These are phyloP conservation scores for Pleurostoma richardsiae DNA, from an alignment of 2,329 filamentous ascomycete species.

Conservation along the genomic window DNA sequence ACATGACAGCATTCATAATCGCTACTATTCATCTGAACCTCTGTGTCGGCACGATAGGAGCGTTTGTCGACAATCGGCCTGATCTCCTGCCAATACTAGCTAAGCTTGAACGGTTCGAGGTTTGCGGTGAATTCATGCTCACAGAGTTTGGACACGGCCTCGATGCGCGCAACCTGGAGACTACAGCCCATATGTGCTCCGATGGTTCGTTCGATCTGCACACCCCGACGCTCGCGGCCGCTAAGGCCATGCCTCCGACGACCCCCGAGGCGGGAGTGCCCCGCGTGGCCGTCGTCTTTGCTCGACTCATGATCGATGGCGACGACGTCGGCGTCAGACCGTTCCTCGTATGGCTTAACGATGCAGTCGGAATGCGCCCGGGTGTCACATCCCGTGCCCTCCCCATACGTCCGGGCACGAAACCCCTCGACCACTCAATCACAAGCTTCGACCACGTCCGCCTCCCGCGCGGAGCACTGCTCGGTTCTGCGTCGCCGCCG, in stretches of 20 bases:
- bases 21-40: conserved; percentile 24
- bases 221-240: conserved; percentile 20
- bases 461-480: conserved; percentile 17
- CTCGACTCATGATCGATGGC: conserved; percentile 18
- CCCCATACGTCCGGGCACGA: conserved; percentile 19
- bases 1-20: conserved; percentile 14
- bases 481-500: conserved; percentile 14
- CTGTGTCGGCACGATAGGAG: conserved; percentile 19
- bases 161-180: conserved; percentile 30
- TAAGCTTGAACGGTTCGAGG: conserved; percentile 13
- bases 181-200: conserved; percentile 24
- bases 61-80: conserved; percentile 2
- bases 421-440: conserved; percentile 22
- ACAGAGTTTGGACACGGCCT: conserved; percentile 33
- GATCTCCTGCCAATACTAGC: conserved; percentile 12
- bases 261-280: conserved; percentile 16
- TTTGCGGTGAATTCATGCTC: conserved; percentile 27
- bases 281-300: conserved; percentile 24
- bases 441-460: conserved; percentile 25
- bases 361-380: conserved; percentile 16
- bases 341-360: conserved; percentile 22
- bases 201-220: conserved; percentile 27
- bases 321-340: conserved; percentile 20
- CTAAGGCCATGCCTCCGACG: conserved; percentile 23
- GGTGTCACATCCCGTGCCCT: conserved; percentile 20